A percentile compares a stretch with the other conserved stretches of the same genome.
Conservation (phyloP, 106 monocot species). For the Phalaenopsis aphrodite region DNA sequence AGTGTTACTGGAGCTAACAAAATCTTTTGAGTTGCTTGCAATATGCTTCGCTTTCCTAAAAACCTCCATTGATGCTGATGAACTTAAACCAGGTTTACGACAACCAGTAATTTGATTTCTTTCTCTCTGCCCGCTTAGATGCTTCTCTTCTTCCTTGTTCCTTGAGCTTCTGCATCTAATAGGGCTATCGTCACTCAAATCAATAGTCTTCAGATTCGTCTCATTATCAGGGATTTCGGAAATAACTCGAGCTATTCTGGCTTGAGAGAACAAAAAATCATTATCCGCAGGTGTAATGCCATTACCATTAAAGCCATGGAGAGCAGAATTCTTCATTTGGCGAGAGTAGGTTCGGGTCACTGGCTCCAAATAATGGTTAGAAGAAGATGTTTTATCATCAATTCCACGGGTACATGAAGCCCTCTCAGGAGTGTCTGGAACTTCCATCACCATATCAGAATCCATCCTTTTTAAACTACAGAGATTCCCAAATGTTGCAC, state of each 20-base stretch:
- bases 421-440: conserved; percentile 59
- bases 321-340: neutral
- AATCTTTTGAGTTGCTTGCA: neutral
- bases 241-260: conserved; percentile 17
- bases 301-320: conserved; percentile 1
- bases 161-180: conserved; percentile 10
- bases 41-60: neutral
- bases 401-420: neutral
- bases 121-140: neutral
- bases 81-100: neutral
- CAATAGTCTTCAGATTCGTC: conserved; percentile 10
- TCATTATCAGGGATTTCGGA: neutral
- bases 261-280: conserved; percentile 29
- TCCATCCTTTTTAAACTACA: conserved; percentile 30
- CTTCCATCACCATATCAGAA: conserved; percentile 22
- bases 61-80: neutral
- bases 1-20: neutral
- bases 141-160: conserved; percentile 14
- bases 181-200: conserved; percentile 4
- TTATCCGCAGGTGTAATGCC: conserved; percentile 2
- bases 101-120: neutral
- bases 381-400: conserved; percentile 3
- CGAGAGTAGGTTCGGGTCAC: neutral
- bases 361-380: neutral
- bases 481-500: neutral